Conservation (phyloP, 139 green algal genomes). For the Desmodesmus armatus region DNA sequence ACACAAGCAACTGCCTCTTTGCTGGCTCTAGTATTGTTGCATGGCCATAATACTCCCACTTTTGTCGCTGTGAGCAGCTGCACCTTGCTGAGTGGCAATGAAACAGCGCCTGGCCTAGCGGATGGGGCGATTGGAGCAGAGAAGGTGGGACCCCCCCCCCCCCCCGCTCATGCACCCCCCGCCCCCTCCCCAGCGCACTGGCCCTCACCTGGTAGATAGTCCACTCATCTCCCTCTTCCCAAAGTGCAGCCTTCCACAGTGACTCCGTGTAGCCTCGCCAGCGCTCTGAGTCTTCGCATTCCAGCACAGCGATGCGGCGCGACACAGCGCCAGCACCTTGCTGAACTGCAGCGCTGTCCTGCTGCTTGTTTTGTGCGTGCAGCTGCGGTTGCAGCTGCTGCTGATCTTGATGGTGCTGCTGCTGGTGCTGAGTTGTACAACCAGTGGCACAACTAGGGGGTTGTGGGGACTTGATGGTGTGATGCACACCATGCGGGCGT, state of each 20-base stretch:
- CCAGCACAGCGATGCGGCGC: conserved; percentile 28
- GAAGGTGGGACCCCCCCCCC: background rate
- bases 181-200: too few relatives aligned
- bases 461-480: too few relatives aligned
- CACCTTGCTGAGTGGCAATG: too few relatives aligned
- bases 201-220: conserved; percentile 24
- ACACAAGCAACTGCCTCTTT: too few relatives aligned
- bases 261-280: conserved; percentile 48
- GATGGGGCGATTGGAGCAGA: background rate
- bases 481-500: too few relatives aligned
- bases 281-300: conserved; percentile 45
- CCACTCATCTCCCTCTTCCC: conserved; percentile 19
- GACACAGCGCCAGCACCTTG: too few relatives aligned
- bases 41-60: background rate
- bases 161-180: background rate
- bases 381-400: too few relatives aligned
- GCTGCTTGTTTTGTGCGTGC: too few relatives aligned
- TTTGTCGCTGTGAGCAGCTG: background rate
- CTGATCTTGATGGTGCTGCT: too few relatives aligned
- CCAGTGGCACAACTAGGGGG: too few relatives aligned
- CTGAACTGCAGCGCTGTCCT: too few relatives aligned
- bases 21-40: background rate
- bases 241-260: conserved; percentile 34
- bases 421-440: too few relatives aligned
- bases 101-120: background rate